Evolutionary conservation across 1,139 yeast genomes (phyloP).

Genomic region (Protomyces arabidopsidicola): DNA sequence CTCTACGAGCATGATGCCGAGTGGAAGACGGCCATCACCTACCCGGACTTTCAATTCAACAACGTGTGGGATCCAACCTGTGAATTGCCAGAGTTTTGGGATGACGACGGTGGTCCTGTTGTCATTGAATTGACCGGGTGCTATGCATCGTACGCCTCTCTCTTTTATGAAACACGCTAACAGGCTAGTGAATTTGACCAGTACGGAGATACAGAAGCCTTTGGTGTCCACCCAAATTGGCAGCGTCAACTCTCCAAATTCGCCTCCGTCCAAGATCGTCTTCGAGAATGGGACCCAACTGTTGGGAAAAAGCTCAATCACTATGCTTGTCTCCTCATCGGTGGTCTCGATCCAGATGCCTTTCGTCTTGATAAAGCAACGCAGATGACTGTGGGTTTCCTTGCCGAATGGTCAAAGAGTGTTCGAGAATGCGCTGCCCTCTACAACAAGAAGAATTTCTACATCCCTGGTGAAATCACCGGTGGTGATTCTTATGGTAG

Average conservation of each 20-base stretch:
- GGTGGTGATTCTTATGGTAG: slow-evolving; percentile 29
- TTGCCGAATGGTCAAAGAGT: slow-evolving; percentile 27
- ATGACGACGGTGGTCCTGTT: slow-evolving; percentile 29
- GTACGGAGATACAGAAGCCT: slow-evolving; percentile 30
- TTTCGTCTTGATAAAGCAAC: slow-evolving; percentile 31
- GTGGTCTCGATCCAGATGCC: slow-evolving; percentile 30
- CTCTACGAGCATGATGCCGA: slow-evolving; percentile 28
- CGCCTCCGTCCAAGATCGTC: slow-evolving; percentile 31
- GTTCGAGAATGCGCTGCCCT: slow-evolving; percentile 27
- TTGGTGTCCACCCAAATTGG: slow-evolving; percentile 29
- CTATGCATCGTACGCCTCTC: slow-evolving; percentile 18
- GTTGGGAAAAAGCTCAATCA: slow-evolving; percentile 27
- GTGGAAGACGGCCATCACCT: slow-evolving; percentile 25
- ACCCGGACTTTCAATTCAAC: slow-evolving; percentile 27
- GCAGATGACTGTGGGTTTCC: slow-evolving; percentile 29
- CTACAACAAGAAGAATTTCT: slow-evolving; percentile 27
- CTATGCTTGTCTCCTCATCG: slow-evolving; percentile 27
- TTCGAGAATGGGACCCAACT: slow-evolving; percentile 30
- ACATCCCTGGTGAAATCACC: slow-evolving; percentile 30
- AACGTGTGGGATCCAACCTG: slow-evolving; percentile 26
- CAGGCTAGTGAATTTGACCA: slow-evolving; percentile 27
- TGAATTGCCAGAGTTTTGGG: slow-evolving; percentile 29
- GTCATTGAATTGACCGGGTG: slow-evolving; percentile 25
- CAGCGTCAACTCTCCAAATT: slow-evolving; percentile 30
- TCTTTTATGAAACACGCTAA: background rate